These are phyloP conservation scores for Botrytis paeoniae DNA, from an alignment of 2,329 filamentous ascomycete genomes.

Conservation along the genomic window DNA sequence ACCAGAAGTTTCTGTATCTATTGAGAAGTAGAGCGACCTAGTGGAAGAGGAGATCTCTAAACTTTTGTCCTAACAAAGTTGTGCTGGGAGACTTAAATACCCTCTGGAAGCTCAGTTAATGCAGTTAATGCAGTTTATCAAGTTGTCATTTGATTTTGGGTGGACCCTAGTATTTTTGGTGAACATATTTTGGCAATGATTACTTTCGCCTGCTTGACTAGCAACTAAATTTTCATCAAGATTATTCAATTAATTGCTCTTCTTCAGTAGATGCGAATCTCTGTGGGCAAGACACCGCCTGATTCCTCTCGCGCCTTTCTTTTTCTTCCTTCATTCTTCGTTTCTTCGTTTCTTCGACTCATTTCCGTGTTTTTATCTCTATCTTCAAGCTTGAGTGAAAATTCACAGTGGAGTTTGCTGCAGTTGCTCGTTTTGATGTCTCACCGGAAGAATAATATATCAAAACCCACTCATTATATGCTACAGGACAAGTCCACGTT, in stretches of 20 bases:
- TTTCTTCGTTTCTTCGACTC: too few relatives aligned
- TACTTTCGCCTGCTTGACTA: neutral
- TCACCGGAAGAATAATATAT: too few relatives aligned
- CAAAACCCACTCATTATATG: too few relatives aligned
- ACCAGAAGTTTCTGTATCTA: neutral
- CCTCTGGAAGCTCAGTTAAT: neutral
- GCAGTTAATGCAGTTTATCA: neutral
- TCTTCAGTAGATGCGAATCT: neutral
- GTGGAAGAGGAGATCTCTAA: neutral
- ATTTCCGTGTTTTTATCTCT: too few relatives aligned
- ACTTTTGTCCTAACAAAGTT: neutral
- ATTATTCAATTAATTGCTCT: neutral
- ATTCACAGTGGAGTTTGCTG: too few relatives aligned
- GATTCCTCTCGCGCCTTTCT: too few relatives aligned
- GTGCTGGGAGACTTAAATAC: neutral
- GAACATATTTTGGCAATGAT: neutral
- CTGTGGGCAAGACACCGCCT: too few relatives aligned
- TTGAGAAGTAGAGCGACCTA: too few relatives aligned
- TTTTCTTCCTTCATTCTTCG: too few relatives aligned
- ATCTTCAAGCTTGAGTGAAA: too few relatives aligned
- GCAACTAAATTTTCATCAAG: neutral
- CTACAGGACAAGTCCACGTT: too few relatives aligned
- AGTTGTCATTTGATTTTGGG: neutral
- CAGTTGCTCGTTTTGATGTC: too few relatives aligned
- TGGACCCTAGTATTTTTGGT: neutral